Evolutionary conservation across 2,329 filamentous ascomycete species (phyloP).

Genomic region (Bipolaris zeicola): DNA sequence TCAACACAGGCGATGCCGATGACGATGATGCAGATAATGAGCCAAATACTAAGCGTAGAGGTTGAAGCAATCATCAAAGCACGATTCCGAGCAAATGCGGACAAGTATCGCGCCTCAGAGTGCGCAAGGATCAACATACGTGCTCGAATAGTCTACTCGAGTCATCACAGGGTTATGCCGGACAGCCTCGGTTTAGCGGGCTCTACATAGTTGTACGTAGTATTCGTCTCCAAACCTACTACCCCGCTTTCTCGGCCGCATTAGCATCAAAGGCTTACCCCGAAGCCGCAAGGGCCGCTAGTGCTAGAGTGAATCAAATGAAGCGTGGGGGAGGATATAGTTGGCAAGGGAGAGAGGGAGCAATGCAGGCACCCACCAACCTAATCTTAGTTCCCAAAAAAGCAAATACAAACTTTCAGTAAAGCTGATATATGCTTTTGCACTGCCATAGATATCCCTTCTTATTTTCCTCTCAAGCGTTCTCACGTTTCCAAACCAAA

Average conservation of each 20-base stretch:
- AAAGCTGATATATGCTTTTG: neutral
- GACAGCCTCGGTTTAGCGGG: no score
- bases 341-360: no score
- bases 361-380: no score
- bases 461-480: no score
- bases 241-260: conserved; percentile 32
- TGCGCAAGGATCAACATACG: neutral
- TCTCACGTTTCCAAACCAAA: neutral
- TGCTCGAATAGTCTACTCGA: neutral
- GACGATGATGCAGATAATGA: conserved; percentile 12
- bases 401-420: neutral
- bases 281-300: conserved; percentile 12
- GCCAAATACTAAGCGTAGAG: conserved; percentile 26
- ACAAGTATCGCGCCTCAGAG: neutral
- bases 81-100: neutral
- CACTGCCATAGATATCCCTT: neutral
- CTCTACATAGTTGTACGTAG: neutral
- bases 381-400: no score
- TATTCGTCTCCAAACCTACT: conserved; percentile 14
- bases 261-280: conserved; percentile 20
- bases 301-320: neutral
- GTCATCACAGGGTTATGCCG: no score
- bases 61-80: conserved; percentile 8
- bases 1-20: conserved; percentile 7
- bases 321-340: no score